Evolutionary conservation across 1,284 basidiomycete genomes (phyloP), one percentile per base, ranked within the genome.

Genomic region (Pseudozyma sp.): DNA sequence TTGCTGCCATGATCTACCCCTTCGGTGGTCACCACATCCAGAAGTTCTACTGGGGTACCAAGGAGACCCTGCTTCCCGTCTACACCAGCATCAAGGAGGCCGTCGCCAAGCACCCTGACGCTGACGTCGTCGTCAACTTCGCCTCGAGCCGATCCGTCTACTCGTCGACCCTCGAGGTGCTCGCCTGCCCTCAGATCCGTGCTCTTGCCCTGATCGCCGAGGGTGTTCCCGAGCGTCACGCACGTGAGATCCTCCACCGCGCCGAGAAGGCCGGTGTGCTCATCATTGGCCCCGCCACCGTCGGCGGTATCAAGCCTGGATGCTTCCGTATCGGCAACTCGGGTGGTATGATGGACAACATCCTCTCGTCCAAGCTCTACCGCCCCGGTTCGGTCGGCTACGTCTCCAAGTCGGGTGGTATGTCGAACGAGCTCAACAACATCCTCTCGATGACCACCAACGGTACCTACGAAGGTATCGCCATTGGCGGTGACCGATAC

Each of bases 291-390:
- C 96, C 97, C 65, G 97, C 96, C 51, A 99, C 97, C 52, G 96
- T 98, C 68, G 96, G 96, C 87, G 97, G 97, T 82, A 97, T 99
- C 89, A 99, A 99, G 89, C 95, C 96, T 69, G 97, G 97, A 58
- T 98, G 96, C 88, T 98, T 98, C 92, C 90, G 95, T 86, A 98
- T 98, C 84, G 96, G 96, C 81, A 99, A 98, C 90, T 96, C 94
- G 74, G 96, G 96, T 88, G 95, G 93, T 89, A 98, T 98, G 96
- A 98, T 98, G 94, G 97, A 99, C 89, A 99, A 98, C 89, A 96
- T 98, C 87, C 94, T 98, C 82, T 88, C 95, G 14, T 97, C 94
- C 76, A 99, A 98, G 89, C 92, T 99, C 75, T 99, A 98, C 90
- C 94, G 95, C 83, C 88, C 95, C 48, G 97, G 96, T 68, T 95